Conservation (phyloP, 1,284 basidiomycete genomes). For the Exsudoporus floridanus region DNA sequence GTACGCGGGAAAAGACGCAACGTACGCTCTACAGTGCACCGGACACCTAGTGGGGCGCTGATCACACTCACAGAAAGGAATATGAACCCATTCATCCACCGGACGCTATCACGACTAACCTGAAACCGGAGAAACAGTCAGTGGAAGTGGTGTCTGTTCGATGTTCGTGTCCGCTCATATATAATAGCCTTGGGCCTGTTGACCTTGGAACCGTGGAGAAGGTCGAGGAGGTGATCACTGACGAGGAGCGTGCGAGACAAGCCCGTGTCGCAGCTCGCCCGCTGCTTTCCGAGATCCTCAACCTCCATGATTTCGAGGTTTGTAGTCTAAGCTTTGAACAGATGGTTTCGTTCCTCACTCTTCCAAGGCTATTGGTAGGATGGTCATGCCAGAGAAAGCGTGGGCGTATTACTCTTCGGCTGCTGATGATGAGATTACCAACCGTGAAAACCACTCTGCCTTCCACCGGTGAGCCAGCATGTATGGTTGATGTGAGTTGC, state of each 20-base stretch:
- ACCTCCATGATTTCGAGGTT: slow-evolving; percentile 90
- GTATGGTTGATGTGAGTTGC: neutral
- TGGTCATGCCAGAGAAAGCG: slow-evolving; percentile 74
- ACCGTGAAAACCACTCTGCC: slow-evolving; percentile 84
- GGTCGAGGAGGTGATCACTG: slow-evolving; percentile 50
- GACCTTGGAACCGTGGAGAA: slow-evolving; percentile 62
- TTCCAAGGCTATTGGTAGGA: slow-evolving; percentile 70
- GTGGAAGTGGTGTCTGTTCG: slow-evolving; percentile 19
- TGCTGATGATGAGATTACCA: slow-evolving; percentile 86
- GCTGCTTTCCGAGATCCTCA: slow-evolving; percentile 74
- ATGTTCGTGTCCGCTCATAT: neutral
- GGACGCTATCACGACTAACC: slow-evolving; percentile 80
- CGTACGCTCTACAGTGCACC: slow-evolving; percentile 39
- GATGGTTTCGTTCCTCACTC: slow-evolving; percentile 1
- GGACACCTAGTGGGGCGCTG: neutral
- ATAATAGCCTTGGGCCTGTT: slow-evolving; percentile 63
- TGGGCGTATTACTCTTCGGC: slow-evolving; percentile 92
- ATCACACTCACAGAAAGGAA: slow-evolving; percentile 41
- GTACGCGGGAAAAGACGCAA: slow-evolving; percentile 78
- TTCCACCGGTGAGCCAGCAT: slow-evolving; percentile 65
- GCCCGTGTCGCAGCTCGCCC: slow-evolving; percentile 59
- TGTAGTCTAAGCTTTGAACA: slow-evolving; percentile 5
- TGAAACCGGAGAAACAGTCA: slow-evolving; percentile 76
- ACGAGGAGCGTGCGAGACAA: slow-evolving; percentile 60
- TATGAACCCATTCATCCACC: slow-evolving; percentile 89